These are phyloP conservation scores for Leptoxyphium fumago DNA, from an alignment of 2,329 filamentous ascomycete species.

Conservation along the genomic window DNA sequence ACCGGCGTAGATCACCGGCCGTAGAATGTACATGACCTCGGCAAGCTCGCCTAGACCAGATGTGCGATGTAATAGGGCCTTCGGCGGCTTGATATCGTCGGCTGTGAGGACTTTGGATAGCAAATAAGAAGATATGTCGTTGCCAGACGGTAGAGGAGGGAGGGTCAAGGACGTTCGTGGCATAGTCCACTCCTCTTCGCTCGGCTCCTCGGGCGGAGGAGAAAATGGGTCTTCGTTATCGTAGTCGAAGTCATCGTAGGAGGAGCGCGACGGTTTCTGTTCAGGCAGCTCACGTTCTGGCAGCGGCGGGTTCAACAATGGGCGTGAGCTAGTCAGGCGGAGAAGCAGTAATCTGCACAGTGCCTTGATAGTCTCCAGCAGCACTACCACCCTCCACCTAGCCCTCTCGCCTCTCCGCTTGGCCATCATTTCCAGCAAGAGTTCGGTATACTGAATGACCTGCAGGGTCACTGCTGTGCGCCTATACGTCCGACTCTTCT, in stretches of 20 bases:
- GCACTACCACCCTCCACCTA: slow-evolving; percentile 74
- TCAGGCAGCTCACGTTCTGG: slow-evolving; percentile 67
- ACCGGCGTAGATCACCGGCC: slow-evolving; percentile 74
- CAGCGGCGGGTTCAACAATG: slow-evolving; percentile 67
- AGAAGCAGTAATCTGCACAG: slow-evolving; percentile 67
- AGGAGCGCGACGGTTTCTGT: slow-evolving; percentile 21
- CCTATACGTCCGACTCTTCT: slow-evolving; percentile 55
- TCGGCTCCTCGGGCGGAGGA: slow-evolving; percentile 24
- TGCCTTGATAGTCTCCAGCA: slow-evolving; percentile 77
- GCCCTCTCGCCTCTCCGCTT: slow-evolving; percentile 69
- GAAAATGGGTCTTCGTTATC: slow-evolving; percentile 6
- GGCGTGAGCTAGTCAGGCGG: slow-evolving; percentile 67
- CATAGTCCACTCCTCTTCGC: slow-evolving; percentile 59
- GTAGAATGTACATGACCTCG: slow-evolving; percentile 81
- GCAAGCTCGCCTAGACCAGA: slow-evolving; percentile 65
- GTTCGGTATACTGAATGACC: slow-evolving; percentile 84
- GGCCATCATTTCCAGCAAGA: slow-evolving; percentile 95
- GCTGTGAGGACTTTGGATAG: slow-evolving; percentile 82
- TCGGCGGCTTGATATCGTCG: slow-evolving; percentile 90
- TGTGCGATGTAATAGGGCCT: slow-evolving; percentile 64
- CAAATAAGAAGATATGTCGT: slow-evolving; percentile 76
- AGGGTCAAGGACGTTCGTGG: slow-evolving; percentile 81
- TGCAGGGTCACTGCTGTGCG: slow-evolving; percentile 70
- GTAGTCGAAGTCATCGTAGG: slow-evolving; percentile 11
- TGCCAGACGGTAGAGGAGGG: slow-evolving; percentile 64